Evolutionary conservation across 140 eudicot species (phyloP).

Genomic region (Anethum foeniculum): DNA sequence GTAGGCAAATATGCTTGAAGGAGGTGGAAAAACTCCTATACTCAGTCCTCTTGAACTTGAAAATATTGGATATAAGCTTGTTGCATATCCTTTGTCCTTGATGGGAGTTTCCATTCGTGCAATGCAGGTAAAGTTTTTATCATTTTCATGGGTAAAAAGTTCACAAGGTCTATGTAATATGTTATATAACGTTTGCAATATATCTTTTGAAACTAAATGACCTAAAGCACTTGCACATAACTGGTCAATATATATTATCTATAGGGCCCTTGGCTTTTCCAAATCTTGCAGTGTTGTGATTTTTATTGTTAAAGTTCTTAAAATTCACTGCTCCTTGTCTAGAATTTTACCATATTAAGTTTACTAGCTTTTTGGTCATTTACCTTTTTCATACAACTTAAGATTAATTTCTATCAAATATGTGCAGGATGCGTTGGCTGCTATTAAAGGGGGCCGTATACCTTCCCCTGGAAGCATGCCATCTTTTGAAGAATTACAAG

Average conservation of each 20-base stretch:
- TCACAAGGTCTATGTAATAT: background rate
- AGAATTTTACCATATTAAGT: background rate
- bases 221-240: background rate
- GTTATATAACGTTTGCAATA: background rate
- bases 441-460: conserved; percentile 74
- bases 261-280: background rate
- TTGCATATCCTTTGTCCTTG: conserved; percentile 89
- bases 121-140: conserved; percentile 57
- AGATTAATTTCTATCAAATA: conserved; percentile 10
- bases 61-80: conserved; percentile 73
- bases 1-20: conserved; percentile 98
- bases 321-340: background rate
- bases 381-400: background rate
- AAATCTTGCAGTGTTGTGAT: background rate
- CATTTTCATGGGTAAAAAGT: background rate
- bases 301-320: background rate
- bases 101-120: conserved; percentile 87
- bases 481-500: conserved; percentile 87
- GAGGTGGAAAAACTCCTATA: conserved; percentile 94
- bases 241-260: background rate
- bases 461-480: conserved; percentile 98
- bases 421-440: conserved; percentile 74
- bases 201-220: background rate
- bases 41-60: conserved; percentile 80
- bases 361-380: background rate